Base-by-base conservation (phyloP, 2,329 filamentous ascomycete genomes). In the Alternaria arbusti region DNA sequence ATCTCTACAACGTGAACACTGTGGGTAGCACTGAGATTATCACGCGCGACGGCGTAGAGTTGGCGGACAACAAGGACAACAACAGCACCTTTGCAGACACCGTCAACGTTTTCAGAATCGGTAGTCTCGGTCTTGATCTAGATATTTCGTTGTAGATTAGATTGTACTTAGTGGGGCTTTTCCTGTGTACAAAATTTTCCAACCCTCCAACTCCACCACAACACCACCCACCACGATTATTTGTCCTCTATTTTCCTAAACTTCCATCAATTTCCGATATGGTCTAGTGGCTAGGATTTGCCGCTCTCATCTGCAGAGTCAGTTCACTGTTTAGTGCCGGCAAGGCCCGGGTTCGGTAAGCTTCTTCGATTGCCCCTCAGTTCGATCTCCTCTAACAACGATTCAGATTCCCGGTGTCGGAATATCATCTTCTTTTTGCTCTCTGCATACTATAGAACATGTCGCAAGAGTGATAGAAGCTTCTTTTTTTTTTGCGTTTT, bases 1-100 rank as follows among this genome's bases (percentile, higher is more conserved):
- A 65, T 17, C 72, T 87, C 0, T 86, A 86, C 63, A 82, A 83
- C 32, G 65, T 86, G 44, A 86, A 83, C 57, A 85, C 84, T 2
- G 79, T 86, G 15, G 81, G 82, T 0, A 72, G 80, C 12, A 81
- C 79, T 12, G 79, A 81, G 54, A 84, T 85, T 81, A 78, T 86
- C 58, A 79, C 81, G 5, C 70, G 79, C 54, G 80, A 86, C 72
- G 83, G 81, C 0, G 75, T 71, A 44, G 79, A 81, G 60, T 43
- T 84, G 28, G 84, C 82, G 13, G 73, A 73, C 17, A 83, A 81
- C 59, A 74, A 71, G 28, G 84, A 86, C 56, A 86, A 87, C 59
- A 73, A 83, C 59, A 80, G 82, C 43, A 81, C 81, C 0, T 87
- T 72, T 70, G 74, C 75, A 26, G 75, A 79, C 63, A 78, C 75